Base-by-base conservation (phyloP, 1,284 basidiomycete species). In the Coniferiporia sulphurascens region DNA sequence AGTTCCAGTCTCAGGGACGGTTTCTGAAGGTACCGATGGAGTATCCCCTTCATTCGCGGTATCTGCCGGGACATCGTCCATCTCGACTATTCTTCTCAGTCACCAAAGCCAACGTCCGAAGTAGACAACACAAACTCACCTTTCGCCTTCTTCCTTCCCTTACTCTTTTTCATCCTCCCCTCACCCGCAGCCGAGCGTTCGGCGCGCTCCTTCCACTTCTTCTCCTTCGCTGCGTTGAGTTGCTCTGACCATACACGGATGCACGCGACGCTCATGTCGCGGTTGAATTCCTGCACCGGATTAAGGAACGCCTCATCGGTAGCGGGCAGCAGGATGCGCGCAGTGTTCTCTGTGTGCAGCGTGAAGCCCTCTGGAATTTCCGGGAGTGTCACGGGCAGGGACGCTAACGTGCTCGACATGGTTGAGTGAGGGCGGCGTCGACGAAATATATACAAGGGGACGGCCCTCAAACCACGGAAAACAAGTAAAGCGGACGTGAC, bases 201-300 rank as follows among this genome's bases (percentile, higher is more conserved):
- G 70, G 74, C 73, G 54, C 69, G 74, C 56, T 73, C 76, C 65
- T 74, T 77, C 79, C 84, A 88, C 67, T 79, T 82, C 62, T 74
- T 77, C 69, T 85, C 80, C 72, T 88, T 89, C 62, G 81, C 77
- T 64, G 76, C 80, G 69, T 93, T 85, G 63, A 86, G 68, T 48
- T 86, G 78, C 66, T 95, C 86, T 62, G 87, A 86, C 93, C 93
- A 97, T 1, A 86, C 83, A 15, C 83, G 80, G 62, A 99, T 98
- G 63, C 89, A 90, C 6, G 95, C 90, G 38, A 97, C 88, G 64
- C 91, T 94, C 56, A 95, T 74, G 73, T 99, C 96, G 48, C 97
- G 83, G 74, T 99, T 99, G 79, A 98, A 99, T 73, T 99, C 94
- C 69, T 99, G 96, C 6, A 98, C 91, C 1, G 97, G 96, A 70